A percentile compares a stretch with the other conserved stretches of the same genome.
phyloP scores from a whole-genome alignment of 2,329 filamentous ascomycete species.

The Aspergillus quadricinctus region DNA sequence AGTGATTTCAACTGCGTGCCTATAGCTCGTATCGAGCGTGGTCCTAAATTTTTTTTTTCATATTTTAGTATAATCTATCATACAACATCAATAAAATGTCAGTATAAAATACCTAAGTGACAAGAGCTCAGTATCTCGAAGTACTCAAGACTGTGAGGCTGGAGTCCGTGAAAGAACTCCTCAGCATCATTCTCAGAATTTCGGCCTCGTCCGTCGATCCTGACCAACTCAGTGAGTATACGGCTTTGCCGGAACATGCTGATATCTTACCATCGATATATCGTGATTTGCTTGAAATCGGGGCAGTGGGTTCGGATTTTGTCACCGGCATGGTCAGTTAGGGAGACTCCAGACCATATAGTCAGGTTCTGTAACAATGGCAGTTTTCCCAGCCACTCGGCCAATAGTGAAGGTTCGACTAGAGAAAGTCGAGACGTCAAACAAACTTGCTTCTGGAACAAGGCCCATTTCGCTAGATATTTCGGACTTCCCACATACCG shows the following conservation, averaged over 20 bases:
- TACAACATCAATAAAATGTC: no score
- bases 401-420: conserved; percentile 51
- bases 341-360: conserved; percentile 57
- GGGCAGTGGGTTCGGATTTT: conserved; percentile 58
- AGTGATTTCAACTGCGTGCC: conserved; percentile 54
- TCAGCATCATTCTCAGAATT: conserved; percentile 57
- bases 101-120: no score
- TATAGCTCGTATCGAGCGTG: conserved; percentile 52
- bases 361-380: conserved; percentile 56
- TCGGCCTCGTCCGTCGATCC: conserved; percentile 22
- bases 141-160: conserved; percentile 52
- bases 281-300: conserved; percentile 56
- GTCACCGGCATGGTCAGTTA: conserved; percentile 52
- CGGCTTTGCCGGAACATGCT: conserved; percentile 8
- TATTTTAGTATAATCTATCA: no score
- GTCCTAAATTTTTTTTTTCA: no score
- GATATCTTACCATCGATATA: conserved; percentile 47
- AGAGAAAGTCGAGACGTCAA: conserved; percentile 1
- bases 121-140: conserved; percentile 58
- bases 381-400: conserved; percentile 57
- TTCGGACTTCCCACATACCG: conserved; percentile 27
- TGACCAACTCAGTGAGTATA: conserved; percentile 9
- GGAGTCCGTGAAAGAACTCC: conserved; percentile 54
- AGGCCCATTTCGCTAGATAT: not conserved
- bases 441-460: not conserved